These are phyloP conservation scores for Erysiphe neolycopersici DNA, from an alignment of 2,329 filamentous ascomycete genomes.

Conservation along the genomic window DNA sequence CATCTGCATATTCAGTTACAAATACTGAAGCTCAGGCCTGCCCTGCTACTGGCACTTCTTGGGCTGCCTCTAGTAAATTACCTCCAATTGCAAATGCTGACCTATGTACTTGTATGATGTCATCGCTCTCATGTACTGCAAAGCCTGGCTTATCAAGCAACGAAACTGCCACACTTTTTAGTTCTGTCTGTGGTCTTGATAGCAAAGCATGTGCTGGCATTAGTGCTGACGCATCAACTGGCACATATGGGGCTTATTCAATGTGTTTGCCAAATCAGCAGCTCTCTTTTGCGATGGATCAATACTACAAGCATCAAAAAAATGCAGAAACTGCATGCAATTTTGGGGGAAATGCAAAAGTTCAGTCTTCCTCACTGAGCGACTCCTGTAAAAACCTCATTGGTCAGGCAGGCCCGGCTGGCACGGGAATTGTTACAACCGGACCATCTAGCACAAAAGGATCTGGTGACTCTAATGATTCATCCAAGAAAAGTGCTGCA, in stretches of 20 bases:
- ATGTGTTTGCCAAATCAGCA: slow-evolving; percentile 48
- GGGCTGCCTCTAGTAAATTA: slow-evolving; percentile 44
- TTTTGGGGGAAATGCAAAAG: slow-evolving; percentile 39
- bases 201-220: slow-evolving; percentile 38
- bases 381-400: slow-evolving; percentile 31
- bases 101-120: slow-evolving; percentile 70
- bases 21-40: slow-evolving; percentile 44
- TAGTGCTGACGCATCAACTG: slow-evolving; percentile 34
- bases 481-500: slow-evolving; percentile 13
- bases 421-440: slow-evolving; percentile 26
- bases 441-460: slow-evolving; percentile 17
- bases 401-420: slow-evolving; percentile 32
- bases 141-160: slow-evolving; percentile 26
- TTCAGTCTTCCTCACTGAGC: slow-evolving; percentile 20
- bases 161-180: slow-evolving; percentile 43
- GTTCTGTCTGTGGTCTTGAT: slow-evolving; percentile 37
- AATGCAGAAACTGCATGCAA: slow-evolving; percentile 33
- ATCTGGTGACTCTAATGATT: slow-evolving; percentile 9
- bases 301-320: slow-evolving; percentile 37
- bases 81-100: slow-evolving; percentile 56
- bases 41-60: slow-evolving; percentile 35
- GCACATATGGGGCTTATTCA: slow-evolving; percentile 49
- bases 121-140: slow-evolving; percentile 44
- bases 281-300: slow-evolving; percentile 46
- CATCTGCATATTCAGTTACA: slow-evolving; percentile 41